Conservation (phyloP, 495 filamentous ascomycete genomes). For the Neurospora intermedia region DNA sequence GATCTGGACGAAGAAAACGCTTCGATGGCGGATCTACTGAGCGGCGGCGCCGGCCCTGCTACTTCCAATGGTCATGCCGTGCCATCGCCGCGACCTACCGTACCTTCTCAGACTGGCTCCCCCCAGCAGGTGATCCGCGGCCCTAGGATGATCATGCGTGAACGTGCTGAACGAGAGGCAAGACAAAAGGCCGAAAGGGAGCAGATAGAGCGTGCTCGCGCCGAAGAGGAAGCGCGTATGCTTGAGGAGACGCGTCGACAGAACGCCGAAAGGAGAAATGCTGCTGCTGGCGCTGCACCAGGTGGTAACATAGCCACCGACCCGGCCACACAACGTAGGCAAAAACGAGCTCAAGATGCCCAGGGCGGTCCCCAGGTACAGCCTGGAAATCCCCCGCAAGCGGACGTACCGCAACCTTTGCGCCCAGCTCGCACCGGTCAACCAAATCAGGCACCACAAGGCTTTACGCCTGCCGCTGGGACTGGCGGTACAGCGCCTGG, state of each 20-base stretch:
- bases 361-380: slow-evolving; percentile 8
- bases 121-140: slow-evolving; percentile 40
- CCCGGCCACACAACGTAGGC: slow-evolving; percentile 32
- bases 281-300: slow-evolving; percentile 50
- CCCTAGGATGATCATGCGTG: slow-evolving; percentile 67
- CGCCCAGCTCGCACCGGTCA: slow-evolving; percentile 16
- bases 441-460: slow-evolving; percentile 13
- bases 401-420: slow-evolving; percentile 11
- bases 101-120: slow-evolving; percentile 37
- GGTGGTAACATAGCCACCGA: slow-evolving; percentile 22
- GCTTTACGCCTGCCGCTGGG: slow-evolving; percentile 5
- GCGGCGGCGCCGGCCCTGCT: slow-evolving; percentile 38
- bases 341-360: slow-evolving; percentile 21
- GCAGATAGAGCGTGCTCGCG: slow-evolving; percentile 34
- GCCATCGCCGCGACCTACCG: slow-evolving; percentile 30
- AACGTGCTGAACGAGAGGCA: slow-evolving; percentile 54
- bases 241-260: slow-evolving; percentile 41
- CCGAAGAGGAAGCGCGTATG: slow-evolving; percentile 44
- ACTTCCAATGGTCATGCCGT: slow-evolving; percentile 39
- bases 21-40: slow-evolving; percentile 77
- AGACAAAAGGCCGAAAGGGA: slow-evolving; percentile 51
- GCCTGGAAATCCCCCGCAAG: slow-evolving; percentile 1
- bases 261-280: slow-evolving; percentile 39
- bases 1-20: slow-evolving; percentile 86
- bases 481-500: slow-evolving; percentile 7